phyloP scores from a whole-genome alignment of 2,329 filamentous ascomycete genomes.

The Aspergillus phoenicis region DNA sequence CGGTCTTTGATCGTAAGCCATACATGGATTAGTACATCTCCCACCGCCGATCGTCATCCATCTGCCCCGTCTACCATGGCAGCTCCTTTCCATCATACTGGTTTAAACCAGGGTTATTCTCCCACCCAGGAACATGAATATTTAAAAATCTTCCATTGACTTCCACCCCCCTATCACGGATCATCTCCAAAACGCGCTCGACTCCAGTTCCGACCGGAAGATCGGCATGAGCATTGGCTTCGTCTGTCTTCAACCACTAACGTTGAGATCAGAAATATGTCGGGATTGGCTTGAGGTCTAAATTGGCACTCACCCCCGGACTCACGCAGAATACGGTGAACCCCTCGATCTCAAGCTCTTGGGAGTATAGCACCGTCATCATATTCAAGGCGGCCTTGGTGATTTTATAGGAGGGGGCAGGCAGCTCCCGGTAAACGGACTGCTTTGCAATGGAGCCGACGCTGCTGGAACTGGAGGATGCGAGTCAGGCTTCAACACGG shows the following conservation, averaged over 20 bases:
- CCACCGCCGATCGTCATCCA: background rate
- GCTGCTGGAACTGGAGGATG: conserved; percentile 39
- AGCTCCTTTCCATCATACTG: conserved; percentile 41
- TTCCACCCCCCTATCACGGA: conserved; percentile 44
- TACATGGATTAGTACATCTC: too few species aligned
- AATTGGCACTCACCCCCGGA: conserved; percentile 46
- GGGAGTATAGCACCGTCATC: conserved; percentile 42
- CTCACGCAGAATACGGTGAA: conserved; percentile 47
- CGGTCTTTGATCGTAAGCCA: too few species aligned
- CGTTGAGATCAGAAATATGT: background rate
- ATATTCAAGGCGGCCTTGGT: conserved; percentile 54
- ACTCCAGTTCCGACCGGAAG: conserved; percentile 45
- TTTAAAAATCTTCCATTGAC: conserved; percentile 54
- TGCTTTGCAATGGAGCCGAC: conserved; percentile 46
- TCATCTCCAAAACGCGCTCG: conserved; percentile 46
- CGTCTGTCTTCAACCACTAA: conserved; percentile 52
- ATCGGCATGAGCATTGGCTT: conserved; percentile 47
- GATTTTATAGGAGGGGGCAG: conserved; percentile 46
- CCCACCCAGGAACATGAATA: conserved; percentile 43
- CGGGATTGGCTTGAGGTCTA: background rate
- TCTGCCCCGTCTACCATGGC: conserved; percentile 29
- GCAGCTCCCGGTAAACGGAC: conserved; percentile 21
- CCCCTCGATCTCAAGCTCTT: conserved; percentile 38
- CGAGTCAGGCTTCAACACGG: background rate
- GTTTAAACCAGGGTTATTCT: conserved; percentile 38